A percentile compares a stretch with the other conserved stretches of the same genome.
These are phyloP conservation scores for Boletus huronensis DNA, from an alignment of 768 basidiomycete species.

Conservation along the genomic window DNA sequence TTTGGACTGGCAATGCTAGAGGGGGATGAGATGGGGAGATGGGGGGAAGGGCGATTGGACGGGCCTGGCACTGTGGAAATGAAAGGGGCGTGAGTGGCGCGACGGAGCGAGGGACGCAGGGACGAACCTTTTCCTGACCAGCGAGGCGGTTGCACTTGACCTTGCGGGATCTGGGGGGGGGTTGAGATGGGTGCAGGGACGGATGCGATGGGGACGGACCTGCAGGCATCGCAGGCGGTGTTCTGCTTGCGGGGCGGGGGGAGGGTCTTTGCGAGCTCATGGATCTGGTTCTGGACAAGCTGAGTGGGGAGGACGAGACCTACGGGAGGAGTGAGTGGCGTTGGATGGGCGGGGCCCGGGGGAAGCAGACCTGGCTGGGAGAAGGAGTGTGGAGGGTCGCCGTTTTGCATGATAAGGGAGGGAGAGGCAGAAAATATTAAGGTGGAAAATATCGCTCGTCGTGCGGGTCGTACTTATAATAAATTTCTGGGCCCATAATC, in stretches of 20 bases:
- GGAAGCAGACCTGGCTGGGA: slow-evolving; percentile 29
- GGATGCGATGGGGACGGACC: slow-evolving; percentile 38
- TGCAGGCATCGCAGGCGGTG: slow-evolving; percentile 91
- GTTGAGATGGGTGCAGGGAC: background rate
- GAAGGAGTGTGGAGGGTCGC: slow-evolving; percentile 30
- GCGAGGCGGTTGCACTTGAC: slow-evolving; percentile 85
- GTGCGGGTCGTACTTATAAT: slow-evolving; percentile 26
- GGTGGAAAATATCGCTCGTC: slow-evolving; percentile 17
- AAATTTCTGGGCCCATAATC: slow-evolving; percentile 9
- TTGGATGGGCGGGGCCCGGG: background rate
- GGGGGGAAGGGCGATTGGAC: slow-evolving; percentile 16
- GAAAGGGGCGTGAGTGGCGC: slow-evolving; percentile 13
- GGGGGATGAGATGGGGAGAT: slow-evolving; percentile 8
- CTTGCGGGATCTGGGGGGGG: slow-evolving; percentile 62
- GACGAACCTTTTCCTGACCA: slow-evolving; percentile 73
- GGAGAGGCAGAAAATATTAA: slow-evolving; percentile 25
- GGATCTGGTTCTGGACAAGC: slow-evolving; percentile 76
- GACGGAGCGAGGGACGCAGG: slow-evolving; percentile 10
- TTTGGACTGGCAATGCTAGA: slow-evolving; percentile 79
- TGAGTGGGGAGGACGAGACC: slow-evolving; percentile 62
- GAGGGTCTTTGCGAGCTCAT: slow-evolving; percentile 74
- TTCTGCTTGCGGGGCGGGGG: slow-evolving; percentile 91
- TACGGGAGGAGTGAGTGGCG: slow-evolving; percentile 22
- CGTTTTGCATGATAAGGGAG: slow-evolving; percentile 32
- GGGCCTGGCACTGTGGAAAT: slow-evolving; percentile 62